A percentile compares a stretch with the other conserved stretches of the same genome.
Conservation (phyloP, 306 rosid genomes). For the Lithocarpus polystachyus region DNA sequence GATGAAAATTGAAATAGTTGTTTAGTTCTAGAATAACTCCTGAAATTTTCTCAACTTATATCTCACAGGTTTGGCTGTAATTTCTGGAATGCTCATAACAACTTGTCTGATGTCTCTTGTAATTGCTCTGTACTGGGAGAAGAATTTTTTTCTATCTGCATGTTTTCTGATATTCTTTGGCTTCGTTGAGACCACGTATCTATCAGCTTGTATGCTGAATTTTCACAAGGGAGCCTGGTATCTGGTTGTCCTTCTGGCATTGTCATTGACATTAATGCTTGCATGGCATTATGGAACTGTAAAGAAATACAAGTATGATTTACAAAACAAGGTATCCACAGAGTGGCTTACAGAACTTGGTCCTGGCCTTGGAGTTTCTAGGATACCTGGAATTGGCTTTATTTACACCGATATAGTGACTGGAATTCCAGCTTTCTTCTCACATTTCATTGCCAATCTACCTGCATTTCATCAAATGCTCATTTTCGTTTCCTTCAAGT, state of each 20-base stretch:
- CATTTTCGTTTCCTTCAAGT: conserved; percentile 78
- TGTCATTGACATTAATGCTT: conserved; percentile 61
- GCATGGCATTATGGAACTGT: conserved; percentile 80
- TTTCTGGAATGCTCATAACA: conserved; percentile 75
- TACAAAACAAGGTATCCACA: conserved; percentile 67
- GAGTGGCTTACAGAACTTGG: conserved; percentile 68
- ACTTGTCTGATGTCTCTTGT: conserved; percentile 74
- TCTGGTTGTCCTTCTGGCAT: conserved; percentile 51
- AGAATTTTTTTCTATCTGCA: conserved; percentile 39
- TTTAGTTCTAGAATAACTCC: no score
- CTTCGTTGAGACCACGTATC: conserved; percentile 52
- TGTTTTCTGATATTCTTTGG: conserved; percentile 58
- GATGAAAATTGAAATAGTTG: no score
- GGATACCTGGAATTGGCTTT: conserved; percentile 81
- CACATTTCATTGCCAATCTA: conserved; percentile 74
- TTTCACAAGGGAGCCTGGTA: conserved; percentile 82
- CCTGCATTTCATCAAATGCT: conserved; percentile 82
- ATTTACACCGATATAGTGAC: conserved; percentile 66
- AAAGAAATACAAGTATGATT: conserved; percentile 76
- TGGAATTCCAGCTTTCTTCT: conserved; percentile 87
- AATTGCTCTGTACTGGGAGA: conserved; percentile 79
- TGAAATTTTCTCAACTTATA: no score
- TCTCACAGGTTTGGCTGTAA: conserved; percentile 62
- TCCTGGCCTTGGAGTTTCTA: conserved; percentile 65
- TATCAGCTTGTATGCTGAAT: conserved; percentile 62